Evolutionary conservation across 306 rosid genomes (phyloP).

Genomic region (Herpetospermum pedunculosum): DNA sequence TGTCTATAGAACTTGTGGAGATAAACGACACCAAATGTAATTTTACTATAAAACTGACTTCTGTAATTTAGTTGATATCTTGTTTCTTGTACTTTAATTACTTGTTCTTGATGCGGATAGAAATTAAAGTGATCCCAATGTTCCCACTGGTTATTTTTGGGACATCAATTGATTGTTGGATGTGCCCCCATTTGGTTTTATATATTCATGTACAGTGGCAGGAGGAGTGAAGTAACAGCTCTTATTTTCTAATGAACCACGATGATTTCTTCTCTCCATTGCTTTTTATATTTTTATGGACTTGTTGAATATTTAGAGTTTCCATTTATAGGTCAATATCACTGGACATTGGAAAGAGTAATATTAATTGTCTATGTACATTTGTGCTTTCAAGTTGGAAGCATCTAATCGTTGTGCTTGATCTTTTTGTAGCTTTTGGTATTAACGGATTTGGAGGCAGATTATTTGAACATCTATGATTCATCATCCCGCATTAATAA

Average conservation of each 20-base stretch:
- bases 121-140: neutral
- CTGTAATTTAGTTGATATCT: neutral
- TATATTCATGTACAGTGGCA: neutral
- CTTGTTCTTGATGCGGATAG: neutral
- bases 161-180: neutral
- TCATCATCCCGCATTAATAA: constrained; percentile 65
- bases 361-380: neutral
- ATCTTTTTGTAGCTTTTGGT: constrained; percentile 49
- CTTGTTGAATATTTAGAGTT: neutral
- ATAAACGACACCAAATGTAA: neutral
- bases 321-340: neutral
- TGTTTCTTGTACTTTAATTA: neutral
- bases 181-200: neutral
- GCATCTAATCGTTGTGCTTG: neutral
- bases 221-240: neutral
- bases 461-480: constrained; percentile 66
- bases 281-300: neutral
- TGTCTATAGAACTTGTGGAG: too few relatives aligned
- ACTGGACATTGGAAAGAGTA: neutral
- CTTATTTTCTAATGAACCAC: neutral
- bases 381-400: neutral
- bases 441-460: constrained; percentile 79
- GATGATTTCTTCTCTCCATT: neutral
- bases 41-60: neutral
- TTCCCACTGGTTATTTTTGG: neutral